phyloP scores from a whole-genome alignment of 1,139 yeast genomes.

The Lodderomyces elongisporus region DNA sequence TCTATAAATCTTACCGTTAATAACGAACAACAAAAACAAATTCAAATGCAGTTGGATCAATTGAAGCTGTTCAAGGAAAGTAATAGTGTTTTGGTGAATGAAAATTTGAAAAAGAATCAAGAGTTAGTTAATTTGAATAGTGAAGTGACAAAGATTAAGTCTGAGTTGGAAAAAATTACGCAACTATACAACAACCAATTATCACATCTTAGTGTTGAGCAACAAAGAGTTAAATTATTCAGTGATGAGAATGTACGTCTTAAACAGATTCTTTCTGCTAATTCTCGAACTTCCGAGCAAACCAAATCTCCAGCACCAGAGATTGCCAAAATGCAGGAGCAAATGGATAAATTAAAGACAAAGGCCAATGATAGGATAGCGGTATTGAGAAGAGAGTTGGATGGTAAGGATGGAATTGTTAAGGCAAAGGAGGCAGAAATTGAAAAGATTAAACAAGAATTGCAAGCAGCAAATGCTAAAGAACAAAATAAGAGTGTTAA shows the following conservation, averaged over 20 bases:
- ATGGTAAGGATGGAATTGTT: conserved; percentile 6
- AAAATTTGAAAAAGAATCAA: conserved; percentile 26
- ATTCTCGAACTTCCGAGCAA: conserved; percentile 4
- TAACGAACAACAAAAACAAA: conserved; percentile 46
- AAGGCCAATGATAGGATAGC: conserved; percentile 11
- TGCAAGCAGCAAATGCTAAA: conserved; percentile 1
- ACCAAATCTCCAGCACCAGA: conserved; percentile 14
- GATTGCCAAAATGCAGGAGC: conserved; percentile 21
- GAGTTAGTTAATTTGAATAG: conserved; percentile 21
- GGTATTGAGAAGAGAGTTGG: conserved; percentile 8
- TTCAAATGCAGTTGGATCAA: conserved; percentile 61
- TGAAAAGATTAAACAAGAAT: too few relatives aligned
- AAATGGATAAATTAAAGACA: conserved; percentile 16
- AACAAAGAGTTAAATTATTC: conserved; percentile 29
- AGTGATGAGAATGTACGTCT: conserved; percentile 38
- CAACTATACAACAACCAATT: not conserved
- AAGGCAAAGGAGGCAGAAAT: conserved; percentile 9
- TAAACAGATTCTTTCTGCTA: conserved; percentile 12
- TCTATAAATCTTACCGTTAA: not conserved
- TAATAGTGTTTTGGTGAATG: conserved; percentile 61
- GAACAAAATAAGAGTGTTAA: not conserved
- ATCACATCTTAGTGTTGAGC: conserved; percentile 20
- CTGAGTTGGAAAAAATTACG: conserved; percentile 20
- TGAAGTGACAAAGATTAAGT: conserved; percentile 15
- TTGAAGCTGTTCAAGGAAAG: conserved; percentile 70